phyloP scores from a whole-genome alignment of 2,329 filamentous ascomycete genomes.

The Stromatinia cepivora region DNA sequence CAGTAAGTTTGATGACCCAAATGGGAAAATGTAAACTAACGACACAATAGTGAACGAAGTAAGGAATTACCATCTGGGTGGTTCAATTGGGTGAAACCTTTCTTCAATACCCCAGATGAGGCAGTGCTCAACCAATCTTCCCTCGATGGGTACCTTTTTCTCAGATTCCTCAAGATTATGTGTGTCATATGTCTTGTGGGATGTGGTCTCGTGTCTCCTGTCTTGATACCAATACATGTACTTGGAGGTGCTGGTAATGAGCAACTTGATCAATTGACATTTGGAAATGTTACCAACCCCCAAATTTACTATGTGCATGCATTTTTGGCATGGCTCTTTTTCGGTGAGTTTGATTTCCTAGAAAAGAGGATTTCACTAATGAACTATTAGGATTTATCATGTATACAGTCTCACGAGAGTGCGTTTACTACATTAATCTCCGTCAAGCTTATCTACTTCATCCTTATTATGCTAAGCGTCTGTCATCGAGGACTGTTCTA shows the following conservation, averaged over 20 bases:
- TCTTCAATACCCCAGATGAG: slow-evolving; percentile 40
- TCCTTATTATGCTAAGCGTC: slow-evolving; percentile 62
- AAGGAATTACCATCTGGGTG: slow-evolving; percentile 39
- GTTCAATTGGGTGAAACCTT: slow-evolving; percentile 42
- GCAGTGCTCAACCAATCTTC: slow-evolving; percentile 62
- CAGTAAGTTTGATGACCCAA: slow-evolving; percentile 43
- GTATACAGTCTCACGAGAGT: slow-evolving; percentile 65
- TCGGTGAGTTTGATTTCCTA: slow-evolving; percentile 42
- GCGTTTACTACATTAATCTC: slow-evolving; percentile 67
- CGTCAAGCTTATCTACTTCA: slow-evolving; percentile 68
- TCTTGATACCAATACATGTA: slow-evolving; percentile 64
- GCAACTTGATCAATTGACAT: slow-evolving; percentile 60
- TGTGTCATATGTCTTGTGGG: slow-evolving; percentile 63
- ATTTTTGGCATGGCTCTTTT: slow-evolving; percentile 62
- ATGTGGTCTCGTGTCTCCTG: slow-evolving; percentile 61
- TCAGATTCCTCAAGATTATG: slow-evolving; percentile 64
- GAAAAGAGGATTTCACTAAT: slow-evolving; percentile 19
- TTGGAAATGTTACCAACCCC: slow-evolving; percentile 56
- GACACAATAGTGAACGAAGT: slow-evolving; percentile 38
- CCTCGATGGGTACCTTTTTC: slow-evolving; percentile 64
- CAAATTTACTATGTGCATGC: slow-evolving; percentile 62
- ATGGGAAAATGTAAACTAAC: slow-evolving; percentile 9
- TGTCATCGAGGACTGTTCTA: slow-evolving; percentile 67
- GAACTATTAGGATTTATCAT: slow-evolving; percentile 54
- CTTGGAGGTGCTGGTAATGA: slow-evolving; percentile 55